Conservation (phyloP, 1,284 basidiomycete genomes). For the Stereum hirsutum region DNA sequence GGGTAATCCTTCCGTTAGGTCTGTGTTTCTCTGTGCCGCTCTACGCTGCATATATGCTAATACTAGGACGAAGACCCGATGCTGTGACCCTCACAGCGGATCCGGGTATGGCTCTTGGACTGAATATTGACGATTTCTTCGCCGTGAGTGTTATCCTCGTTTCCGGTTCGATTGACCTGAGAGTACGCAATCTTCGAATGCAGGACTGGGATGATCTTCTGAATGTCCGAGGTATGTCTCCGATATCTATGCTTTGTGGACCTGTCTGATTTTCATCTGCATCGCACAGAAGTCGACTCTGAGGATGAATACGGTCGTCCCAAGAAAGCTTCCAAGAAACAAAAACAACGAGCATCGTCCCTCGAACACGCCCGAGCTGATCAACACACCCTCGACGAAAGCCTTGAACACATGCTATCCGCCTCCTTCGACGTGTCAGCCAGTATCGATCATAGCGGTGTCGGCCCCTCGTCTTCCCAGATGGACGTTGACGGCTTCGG, state of each 20-base stretch:
- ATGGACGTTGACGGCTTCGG: slow-evolving; percentile 37
- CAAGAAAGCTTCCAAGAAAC: slow-evolving; percentile 23
- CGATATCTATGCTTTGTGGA: not conserved
- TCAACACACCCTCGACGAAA: slow-evolving; percentile 57
- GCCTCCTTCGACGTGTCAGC: slow-evolving; percentile 54
- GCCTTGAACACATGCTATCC: slow-evolving; percentile 56
- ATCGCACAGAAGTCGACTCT: slow-evolving; percentile 24
- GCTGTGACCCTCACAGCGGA: slow-evolving; percentile 50
- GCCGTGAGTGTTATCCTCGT: slow-evolving; percentile 33
- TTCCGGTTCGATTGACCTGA: not conserved
- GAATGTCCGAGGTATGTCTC: slow-evolving; percentile 22
- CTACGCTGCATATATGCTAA: not conserved
- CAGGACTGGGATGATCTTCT: slow-evolving; percentile 62
- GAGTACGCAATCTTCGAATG: not conserved
- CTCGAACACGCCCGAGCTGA: slow-evolving; percentile 40
- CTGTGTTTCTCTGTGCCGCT: slow-evolving; percentile 11
- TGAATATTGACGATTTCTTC: slow-evolving; percentile 63
- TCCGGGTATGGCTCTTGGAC: slow-evolving; percentile 37
- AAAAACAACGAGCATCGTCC: slow-evolving; percentile 16
- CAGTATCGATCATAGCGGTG: slow-evolving; percentile 23
- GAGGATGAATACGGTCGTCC: slow-evolving; percentile 42
- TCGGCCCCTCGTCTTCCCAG: slow-evolving; percentile 49
- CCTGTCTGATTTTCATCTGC: not conserved
- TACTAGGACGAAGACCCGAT: slow-evolving; percentile 37
- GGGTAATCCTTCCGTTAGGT: slow-evolving; percentile 59